These are phyloP conservation scores for sunflower (Helianthus annuus) DNA, from an alignment of 129 eudicot species.

Conservation along the genomic window HanXRQr2.0-SUNRISE NC_035441.2:180406179-180406678, in stretches of 20 bases:
- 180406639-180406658: constrained; percentile 68
- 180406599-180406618: constrained; percentile 79
- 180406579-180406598: constrained; percentile 84
- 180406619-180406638: constrained; percentile 84
- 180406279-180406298: constrained; percentile 72
- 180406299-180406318: constrained; percentile 82
- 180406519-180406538: constrained; percentile 86
- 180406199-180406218: constrained; percentile 83
- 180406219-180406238: constrained; percentile 79
- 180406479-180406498: constrained; percentile 74
- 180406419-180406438: constrained; percentile 68
- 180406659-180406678: constrained; percentile 64
- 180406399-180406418: constrained; percentile 89
- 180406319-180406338: constrained; percentile 83
- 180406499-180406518: constrained; percentile 70
- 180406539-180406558: constrained; percentile 79
- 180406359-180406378: constrained; percentile 69
- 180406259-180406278: constrained; percentile 74
- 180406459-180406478: constrained; percentile 84
- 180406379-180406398: constrained; percentile 94
- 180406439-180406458: constrained; percentile 86
- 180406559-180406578: constrained; percentile 69
- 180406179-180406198: constrained; percentile 82
- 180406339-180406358: constrained; percentile 73
- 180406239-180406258: constrained; percentile 57